Conservation (phyloP, 1,284 basidiomycete species). For the Ceraceosorus guamensis region DNA sequence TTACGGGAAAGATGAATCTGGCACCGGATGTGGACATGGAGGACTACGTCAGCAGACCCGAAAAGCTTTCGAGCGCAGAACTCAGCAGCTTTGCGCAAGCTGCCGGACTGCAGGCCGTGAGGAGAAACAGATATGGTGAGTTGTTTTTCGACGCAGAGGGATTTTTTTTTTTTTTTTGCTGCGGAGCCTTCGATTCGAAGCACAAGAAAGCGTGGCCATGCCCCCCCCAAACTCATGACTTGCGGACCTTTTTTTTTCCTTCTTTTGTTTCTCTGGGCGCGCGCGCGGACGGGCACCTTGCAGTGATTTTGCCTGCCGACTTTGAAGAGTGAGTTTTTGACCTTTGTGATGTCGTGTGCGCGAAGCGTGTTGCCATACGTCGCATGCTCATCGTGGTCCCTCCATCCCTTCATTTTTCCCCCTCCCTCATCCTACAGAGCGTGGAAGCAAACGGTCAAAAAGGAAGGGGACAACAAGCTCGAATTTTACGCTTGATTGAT, state of each 20-base stretch:
- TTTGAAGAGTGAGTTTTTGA: constrained; percentile 59
- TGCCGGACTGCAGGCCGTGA: constrained; percentile 93
- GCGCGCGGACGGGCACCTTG: no score
- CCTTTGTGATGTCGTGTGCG: not conserved
- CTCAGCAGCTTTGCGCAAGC: constrained; percentile 94
- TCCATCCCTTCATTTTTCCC: not conserved
- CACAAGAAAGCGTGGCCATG: no score
- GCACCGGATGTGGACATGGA: constrained; percentile 96
- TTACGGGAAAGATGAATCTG: constrained; percentile 94
- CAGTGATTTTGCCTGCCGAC: constrained; percentile 83
- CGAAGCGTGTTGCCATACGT: constrained; percentile 1
- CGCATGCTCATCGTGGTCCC: constrained; percentile 5
- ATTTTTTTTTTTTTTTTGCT: not conserved
- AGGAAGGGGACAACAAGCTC: constrained; percentile 43
- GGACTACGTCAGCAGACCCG: constrained; percentile 95
- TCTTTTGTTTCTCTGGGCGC: no score
- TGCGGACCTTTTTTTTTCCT: no score
- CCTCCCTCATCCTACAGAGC: constrained; percentile 17
- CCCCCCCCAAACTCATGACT: no score
- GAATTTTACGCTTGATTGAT: constrained; percentile 46
- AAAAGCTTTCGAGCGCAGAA: constrained; percentile 89
- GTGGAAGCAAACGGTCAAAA: constrained; percentile 47
- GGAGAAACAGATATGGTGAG: constrained; percentile 79
- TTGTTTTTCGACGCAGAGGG: no score
- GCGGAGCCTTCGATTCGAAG: not conserved